Evolutionary conservation across 805 yeast species (phyloP), one percentile per base, ranked within the genome.

Genomic region (Starmerella ratchasimensis): DNA sequence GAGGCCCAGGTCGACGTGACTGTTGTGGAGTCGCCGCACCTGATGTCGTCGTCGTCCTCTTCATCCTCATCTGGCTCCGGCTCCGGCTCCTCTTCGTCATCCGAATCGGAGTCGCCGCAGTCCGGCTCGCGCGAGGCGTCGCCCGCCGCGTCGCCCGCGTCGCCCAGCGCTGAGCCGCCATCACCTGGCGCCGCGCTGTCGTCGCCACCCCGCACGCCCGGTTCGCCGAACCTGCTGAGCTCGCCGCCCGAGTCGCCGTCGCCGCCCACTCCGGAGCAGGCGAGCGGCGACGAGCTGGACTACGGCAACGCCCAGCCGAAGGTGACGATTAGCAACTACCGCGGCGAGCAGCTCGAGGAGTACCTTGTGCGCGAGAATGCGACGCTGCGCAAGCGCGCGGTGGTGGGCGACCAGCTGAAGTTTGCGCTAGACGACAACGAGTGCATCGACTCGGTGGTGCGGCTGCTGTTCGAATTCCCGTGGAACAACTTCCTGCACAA

Each of bases 401-500:
- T 82, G 18, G 73, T 83, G 30, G 98, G 98, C 14, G 98, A 90
- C 56, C 68, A 65, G 46, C 72, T 86, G 53, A 90, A 90, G 57
- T 80, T 83, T 34, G 76, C 81, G 38, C 63, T 90, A 17, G 71
- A 75, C 42, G 95, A 90, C 53, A 74, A 73, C 56, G 68, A 69
- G 25, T 73, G 83, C 41, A 66, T 86, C 23, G 62, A 72, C 16
- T 69, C 72, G 17, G 75, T 86, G n/a, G 60, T 84, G 19, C 60
- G 68, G 20, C 74, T 80, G 68, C 82, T 90, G 53, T 76, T 86
- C 58, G 63, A 69, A 43, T 83, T 76, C 58, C 95, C 97, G 5
- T 90, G 97, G 97, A 90, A 90, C 57, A 90, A 90, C 55, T 90
- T 90, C 54, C 70, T 90, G 65, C 98, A 90, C 59, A 90, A 88